These are phyloP conservation scores for Chondrostereum purpureum DNA, from an alignment of 1,284 basidiomycete genomes.

Conservation along the genomic window DNA sequence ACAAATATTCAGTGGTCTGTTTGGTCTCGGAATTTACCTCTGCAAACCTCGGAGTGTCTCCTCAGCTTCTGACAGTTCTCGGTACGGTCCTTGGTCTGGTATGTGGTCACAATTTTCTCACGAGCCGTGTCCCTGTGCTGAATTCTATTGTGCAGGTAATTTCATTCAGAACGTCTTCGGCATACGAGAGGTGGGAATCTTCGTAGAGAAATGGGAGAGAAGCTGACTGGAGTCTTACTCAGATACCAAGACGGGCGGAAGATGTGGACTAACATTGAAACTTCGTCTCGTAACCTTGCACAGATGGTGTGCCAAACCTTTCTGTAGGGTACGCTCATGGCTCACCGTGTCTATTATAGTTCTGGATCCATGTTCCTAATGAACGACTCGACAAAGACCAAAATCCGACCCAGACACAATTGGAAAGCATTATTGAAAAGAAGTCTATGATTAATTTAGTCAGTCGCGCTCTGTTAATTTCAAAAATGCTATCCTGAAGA, in stretches of 20 bases:
- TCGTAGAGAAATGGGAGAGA: conserved; percentile 22
- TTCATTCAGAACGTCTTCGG: conserved; percentile 60
- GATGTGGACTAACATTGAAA: conserved; percentile 55
- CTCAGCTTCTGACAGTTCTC: conserved; percentile 48
- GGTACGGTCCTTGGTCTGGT: conserved; percentile 65
- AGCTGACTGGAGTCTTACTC: conserved; percentile 2
- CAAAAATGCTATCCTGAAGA: not conserved
- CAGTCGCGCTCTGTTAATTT: conserved; percentile 10
- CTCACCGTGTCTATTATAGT: conserved; percentile 23
- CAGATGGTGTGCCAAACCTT: conserved; percentile 34
- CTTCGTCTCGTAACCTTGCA: conserved; percentile 47
- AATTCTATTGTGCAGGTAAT: conserved; percentile 34
- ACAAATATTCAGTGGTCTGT: conserved; percentile 39
- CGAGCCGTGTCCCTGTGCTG: too few relatives aligned
- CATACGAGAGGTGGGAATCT: conserved; percentile 65
- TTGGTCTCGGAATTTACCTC: conserved; percentile 39
- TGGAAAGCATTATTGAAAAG: conserved; percentile 60
- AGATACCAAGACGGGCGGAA: conserved; percentile 59
- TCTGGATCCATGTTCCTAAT: conserved; percentile 57
- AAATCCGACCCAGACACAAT: conserved; percentile 27
- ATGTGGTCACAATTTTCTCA: too few relatives aligned
- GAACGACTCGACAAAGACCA: conserved; percentile 34
- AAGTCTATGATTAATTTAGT: conserved; percentile 68
- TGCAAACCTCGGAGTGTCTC: conserved; percentile 36
- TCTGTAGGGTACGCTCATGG: not conserved